Percentiles rank a stretch among this genome's conserved stretches.
Conservation (phyloP, 2,329 filamentous ascomycete genomes). For the Chaetomiaceae sp. region DNA sequence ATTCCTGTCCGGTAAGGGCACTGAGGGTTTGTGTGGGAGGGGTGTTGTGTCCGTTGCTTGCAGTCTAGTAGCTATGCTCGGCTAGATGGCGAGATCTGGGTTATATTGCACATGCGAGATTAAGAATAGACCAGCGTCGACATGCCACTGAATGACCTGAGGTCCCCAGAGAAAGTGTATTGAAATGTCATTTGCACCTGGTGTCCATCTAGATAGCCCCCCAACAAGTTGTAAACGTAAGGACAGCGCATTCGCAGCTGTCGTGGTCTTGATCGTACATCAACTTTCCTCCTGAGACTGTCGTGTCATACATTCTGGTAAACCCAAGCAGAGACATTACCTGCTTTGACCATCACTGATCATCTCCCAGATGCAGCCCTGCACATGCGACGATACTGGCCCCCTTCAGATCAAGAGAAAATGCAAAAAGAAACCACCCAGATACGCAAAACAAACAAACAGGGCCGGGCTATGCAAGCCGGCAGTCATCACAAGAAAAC, state of each 20-base stretch:
- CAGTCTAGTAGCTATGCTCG: background rate
- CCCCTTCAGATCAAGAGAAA: too few species aligned
- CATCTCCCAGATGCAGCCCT: background rate
- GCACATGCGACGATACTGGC: background rate
- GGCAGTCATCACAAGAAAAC: too few species aligned
- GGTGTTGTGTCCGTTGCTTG: background rate
- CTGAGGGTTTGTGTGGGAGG: background rate
- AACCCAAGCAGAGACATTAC: too few species aligned
- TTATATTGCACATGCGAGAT: background rate
- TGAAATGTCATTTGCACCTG: background rate
- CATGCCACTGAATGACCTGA: background rate
- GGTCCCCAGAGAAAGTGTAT: background rate
- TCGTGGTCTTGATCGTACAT: background rate
- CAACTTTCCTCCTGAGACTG: background rate
- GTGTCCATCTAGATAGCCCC: background rate
- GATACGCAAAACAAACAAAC: background rate
- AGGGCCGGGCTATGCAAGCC: background rate
- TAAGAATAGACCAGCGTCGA: background rate
- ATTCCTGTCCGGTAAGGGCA: constrained; percentile 20
- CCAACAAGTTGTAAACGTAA: background rate
- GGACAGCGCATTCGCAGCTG: background rate
- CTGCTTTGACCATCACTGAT: background rate
- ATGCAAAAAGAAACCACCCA: background rate
- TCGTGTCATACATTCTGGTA: background rate
- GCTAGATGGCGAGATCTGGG: background rate